Conservation (phyloP, 2,329 filamentous ascomycete genomes). For the Colletotrichum lindemuthianum region DNA sequence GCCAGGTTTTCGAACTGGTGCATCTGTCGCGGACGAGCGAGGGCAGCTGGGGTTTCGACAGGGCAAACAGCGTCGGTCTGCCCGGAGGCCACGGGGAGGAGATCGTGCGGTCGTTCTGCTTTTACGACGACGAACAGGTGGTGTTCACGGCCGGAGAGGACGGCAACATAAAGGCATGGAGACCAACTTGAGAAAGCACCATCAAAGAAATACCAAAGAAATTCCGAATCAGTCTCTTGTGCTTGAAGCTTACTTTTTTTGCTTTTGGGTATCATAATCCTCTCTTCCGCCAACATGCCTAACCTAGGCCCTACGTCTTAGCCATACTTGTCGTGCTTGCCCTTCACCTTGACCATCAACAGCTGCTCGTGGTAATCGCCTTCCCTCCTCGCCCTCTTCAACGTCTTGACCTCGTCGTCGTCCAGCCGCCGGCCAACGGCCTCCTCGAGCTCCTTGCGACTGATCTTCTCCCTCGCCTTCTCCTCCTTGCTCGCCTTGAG, state of each 20-base stretch:
- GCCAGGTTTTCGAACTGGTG: slow-evolving; percentile 67
- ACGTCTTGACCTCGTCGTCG: slow-evolving; percentile 84
- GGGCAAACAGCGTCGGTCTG: slow-evolving; percentile 66
- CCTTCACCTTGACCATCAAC: slow-evolving; percentile 88
- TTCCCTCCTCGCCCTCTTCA: slow-evolving; percentile 86
- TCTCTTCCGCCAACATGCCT: background rate
- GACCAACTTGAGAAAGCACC: slow-evolving; percentile 38
- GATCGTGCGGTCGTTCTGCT: slow-evolving; percentile 71
- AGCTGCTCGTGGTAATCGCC: slow-evolving; percentile 91
- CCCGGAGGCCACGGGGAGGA: slow-evolving; percentile 72
- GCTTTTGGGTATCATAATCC: slow-evolving; percentile 26
- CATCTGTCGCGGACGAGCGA: slow-evolving; percentile 62
- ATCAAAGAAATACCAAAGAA: background rate
- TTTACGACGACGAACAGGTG: slow-evolving; percentile 68
- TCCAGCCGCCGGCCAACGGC: slow-evolving; percentile 79
- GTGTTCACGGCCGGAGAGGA: slow-evolving; percentile 70
- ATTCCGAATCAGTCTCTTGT: background rate
- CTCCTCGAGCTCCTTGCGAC: slow-evolving; percentile 83
- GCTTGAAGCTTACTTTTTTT: background rate
- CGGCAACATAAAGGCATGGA: slow-evolving; percentile 67
- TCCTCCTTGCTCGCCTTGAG: slow-evolving; percentile 83
- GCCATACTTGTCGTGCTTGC: slow-evolving; percentile 88
- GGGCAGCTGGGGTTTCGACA: slow-evolving; percentile 63
- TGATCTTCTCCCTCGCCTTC: slow-evolving; percentile 86
- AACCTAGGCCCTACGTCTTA: background rate